Conservation (phyloP, 768 basidiomycete genomes). For the Cyathus striatus region DNA sequence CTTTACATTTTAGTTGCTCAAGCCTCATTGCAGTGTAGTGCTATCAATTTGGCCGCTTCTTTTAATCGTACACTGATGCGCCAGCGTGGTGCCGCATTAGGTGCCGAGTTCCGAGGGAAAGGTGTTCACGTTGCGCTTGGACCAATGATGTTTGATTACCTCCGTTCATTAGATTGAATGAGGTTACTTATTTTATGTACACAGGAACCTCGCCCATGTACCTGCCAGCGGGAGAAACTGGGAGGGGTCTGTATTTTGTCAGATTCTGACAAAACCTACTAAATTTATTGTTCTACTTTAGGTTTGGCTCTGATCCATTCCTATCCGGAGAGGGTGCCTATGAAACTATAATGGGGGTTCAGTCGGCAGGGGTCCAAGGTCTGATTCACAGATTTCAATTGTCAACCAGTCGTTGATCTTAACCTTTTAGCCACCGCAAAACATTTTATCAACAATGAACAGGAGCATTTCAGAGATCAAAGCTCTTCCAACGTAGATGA, state of each 20-base stretch:
- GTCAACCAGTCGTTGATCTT: not conserved
- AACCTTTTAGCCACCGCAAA: slow-evolving; percentile 29
- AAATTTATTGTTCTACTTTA: slow-evolving; percentile 7
- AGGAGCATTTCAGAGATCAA: slow-evolving; percentile 39
- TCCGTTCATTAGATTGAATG: not conserved
- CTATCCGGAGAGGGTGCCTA: slow-evolving; percentile 51
- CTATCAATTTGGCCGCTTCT: slow-evolving; percentile 47
- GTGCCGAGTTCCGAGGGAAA: slow-evolving; percentile 55
- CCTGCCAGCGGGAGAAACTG: slow-evolving; percentile 47
- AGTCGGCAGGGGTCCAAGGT: slow-evolving; percentile 48
- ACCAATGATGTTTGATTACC: slow-evolving; percentile 37
- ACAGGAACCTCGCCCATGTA: slow-evolving; percentile 39
- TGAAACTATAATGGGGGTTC: slow-evolving; percentile 46
- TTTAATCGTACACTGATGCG: slow-evolving; percentile 54
- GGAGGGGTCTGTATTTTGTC: slow-evolving; percentile 34
- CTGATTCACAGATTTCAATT: not conserved
- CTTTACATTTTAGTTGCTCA: not conserved
- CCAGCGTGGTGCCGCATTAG: slow-evolving; percentile 50
- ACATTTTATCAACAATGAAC: slow-evolving; percentile 43
- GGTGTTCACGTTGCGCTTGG: slow-evolving; percentile 52
- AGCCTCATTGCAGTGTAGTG: slow-evolving; percentile 19
- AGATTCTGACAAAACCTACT: not conserved
- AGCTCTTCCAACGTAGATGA: slow-evolving; percentile 41
- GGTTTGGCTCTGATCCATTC: slow-evolving; percentile 50
- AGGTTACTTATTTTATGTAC: too few relatives aligned